Conservation (phyloP, 345 rosid species). For the Pistacia atlantica region DNA sequence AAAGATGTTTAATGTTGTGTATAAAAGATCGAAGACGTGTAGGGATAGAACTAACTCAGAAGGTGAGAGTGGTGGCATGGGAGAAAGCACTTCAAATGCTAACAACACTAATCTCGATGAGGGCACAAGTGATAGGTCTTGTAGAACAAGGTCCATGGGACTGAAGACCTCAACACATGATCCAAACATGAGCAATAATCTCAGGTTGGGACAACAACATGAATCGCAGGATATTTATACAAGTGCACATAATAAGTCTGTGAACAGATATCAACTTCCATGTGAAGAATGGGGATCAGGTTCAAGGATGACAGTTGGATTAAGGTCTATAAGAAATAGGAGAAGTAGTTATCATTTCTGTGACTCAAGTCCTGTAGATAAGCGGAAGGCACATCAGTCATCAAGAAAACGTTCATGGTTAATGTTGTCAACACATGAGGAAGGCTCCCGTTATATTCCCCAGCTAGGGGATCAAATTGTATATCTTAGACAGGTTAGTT, state of each 20-base stretch:
- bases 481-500: conserved; percentile 86
- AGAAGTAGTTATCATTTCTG: conserved; percentile 57
- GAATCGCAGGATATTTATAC: conserved; percentile 36
- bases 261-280: conserved; percentile 45
- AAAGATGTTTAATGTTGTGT: conserved; percentile 77
- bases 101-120: conserved; percentile 41
- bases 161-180: conserved; percentile 33
- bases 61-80: conserved; percentile 39
- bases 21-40: conserved; percentile 66
- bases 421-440: conserved; percentile 74
- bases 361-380: conserved; percentile 60
- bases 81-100: conserved; percentile 48
- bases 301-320: conserved; percentile 63
- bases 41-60: conserved; percentile 47
- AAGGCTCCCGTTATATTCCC: conserved; percentile 92
- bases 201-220: conserved; percentile 30
- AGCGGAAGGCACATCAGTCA: conserved; percentile 52
- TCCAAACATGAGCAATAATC: conserved; percentile 25
- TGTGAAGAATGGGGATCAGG: conserved; percentile 66
- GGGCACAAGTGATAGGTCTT: conserved; percentile 40
- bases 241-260: conserved; percentile 21
- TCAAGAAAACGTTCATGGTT: conserved; percentile 76
- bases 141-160: conserved; percentile 37
- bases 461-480: conserved; percentile 87
- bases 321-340: conserved; percentile 86